Evolutionary conservation across 2,329 filamentous ascomycete species (phyloP).

Genomic region (Coniochaeta ligniaria): DNA sequence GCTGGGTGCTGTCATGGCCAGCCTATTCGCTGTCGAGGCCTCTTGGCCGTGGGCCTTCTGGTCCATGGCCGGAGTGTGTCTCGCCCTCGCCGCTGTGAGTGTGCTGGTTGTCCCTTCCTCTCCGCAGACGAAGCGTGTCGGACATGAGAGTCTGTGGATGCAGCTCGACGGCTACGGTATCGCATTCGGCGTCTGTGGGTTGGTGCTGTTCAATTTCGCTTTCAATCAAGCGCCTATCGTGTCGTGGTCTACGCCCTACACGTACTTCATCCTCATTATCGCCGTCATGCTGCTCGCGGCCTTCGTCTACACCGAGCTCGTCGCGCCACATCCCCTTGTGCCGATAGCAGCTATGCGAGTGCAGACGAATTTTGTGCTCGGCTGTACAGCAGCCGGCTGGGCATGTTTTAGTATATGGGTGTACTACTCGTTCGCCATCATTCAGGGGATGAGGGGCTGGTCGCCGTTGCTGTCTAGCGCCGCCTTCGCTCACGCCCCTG

Average conservation of each 20-base stretch:
- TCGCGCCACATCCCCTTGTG: slow-evolving; percentile 37
- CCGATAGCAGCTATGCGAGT: slow-evolving; percentile 37
- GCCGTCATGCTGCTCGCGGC: slow-evolving; percentile 38
- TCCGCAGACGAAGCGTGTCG: not conserved
- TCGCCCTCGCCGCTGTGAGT: slow-evolving; percentile 14
- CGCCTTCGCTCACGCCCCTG: slow-evolving; percentile 34
- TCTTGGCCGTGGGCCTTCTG: slow-evolving; percentile 45
- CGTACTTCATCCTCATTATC: slow-evolving; percentile 42
- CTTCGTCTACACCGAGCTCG: slow-evolving; percentile 43
- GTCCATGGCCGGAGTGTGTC: slow-evolving; percentile 17
- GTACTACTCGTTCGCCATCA: slow-evolving; percentile 30
- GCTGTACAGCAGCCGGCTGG: slow-evolving; percentile 36
- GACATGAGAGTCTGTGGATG: slow-evolving; percentile 13
- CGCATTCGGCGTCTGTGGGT: slow-evolving; percentile 34
- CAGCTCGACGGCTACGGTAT: slow-evolving; percentile 18
- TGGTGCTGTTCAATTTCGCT: slow-evolving; percentile 50
- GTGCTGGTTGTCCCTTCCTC: slow-evolving; percentile 13
- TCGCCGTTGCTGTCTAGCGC: slow-evolving; percentile 35
- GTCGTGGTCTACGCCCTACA: slow-evolving; percentile 43
- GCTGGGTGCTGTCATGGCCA: slow-evolving; percentile 30
- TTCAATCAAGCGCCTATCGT: slow-evolving; percentile 51
- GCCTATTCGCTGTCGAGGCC: slow-evolving; percentile 26
- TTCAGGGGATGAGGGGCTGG: slow-evolving; percentile 26
- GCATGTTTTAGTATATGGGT: slow-evolving; percentile 32
- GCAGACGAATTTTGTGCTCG: slow-evolving; percentile 40